These are phyloP conservation scores for Insectozyma bohioensis DNA, from an alignment of 1,139 yeast species.

Conservation along the genomic window DNA sequence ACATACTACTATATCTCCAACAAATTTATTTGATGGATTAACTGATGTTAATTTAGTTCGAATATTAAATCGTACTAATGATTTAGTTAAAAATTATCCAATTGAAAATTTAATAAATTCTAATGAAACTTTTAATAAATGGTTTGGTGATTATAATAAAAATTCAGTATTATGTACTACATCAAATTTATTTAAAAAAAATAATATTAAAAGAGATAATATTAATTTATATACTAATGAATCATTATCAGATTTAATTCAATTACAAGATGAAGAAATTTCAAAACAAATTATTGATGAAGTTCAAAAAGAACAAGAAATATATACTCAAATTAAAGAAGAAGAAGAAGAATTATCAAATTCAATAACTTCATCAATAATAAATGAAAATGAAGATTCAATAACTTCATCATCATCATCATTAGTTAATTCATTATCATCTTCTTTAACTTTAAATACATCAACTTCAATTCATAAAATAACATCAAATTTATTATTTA, in stretches of 20 bases:
- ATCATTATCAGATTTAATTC: slow-evolving; percentile 18
- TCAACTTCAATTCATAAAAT: slow-evolving; percentile 33
- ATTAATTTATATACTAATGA: slow-evolving; percentile 1
- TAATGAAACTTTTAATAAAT: slow-evolving; percentile 27
- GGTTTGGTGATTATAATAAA: slow-evolving; percentile 35
- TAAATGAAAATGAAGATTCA: slow-evolving; percentile 22
- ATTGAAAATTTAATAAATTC: slow-evolving; percentile 24
- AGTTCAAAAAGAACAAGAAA: slow-evolving; percentile 17
- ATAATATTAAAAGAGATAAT: neutral
- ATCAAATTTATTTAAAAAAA: slow-evolving; percentile 14
- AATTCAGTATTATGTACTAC: slow-evolving; percentile 28
- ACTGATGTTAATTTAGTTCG: slow-evolving; percentile 33
- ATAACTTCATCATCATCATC: no score
- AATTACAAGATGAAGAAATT: slow-evolving; percentile 34
- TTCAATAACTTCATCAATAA: slow-evolving; percentile 10
- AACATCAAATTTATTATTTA: slow-evolving; percentile 34
- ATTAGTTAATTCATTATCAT: slow-evolving; percentile 39
- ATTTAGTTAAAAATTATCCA: slow-evolving; percentile 30
- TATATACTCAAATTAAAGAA: no score
- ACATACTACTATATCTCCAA: slow-evolving; percentile 42
- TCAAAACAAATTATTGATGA: slow-evolving; percentile 23
- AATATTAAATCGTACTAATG: slow-evolving; percentile 36
- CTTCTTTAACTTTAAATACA: slow-evolving; percentile 36
- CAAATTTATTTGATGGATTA: slow-evolving; percentile 27
- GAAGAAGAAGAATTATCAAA: slow-evolving; percentile 23